Conservation (phyloP, 1,284 basidiomycete genomes). For the Cryptococcus depauperatus region DNA sequence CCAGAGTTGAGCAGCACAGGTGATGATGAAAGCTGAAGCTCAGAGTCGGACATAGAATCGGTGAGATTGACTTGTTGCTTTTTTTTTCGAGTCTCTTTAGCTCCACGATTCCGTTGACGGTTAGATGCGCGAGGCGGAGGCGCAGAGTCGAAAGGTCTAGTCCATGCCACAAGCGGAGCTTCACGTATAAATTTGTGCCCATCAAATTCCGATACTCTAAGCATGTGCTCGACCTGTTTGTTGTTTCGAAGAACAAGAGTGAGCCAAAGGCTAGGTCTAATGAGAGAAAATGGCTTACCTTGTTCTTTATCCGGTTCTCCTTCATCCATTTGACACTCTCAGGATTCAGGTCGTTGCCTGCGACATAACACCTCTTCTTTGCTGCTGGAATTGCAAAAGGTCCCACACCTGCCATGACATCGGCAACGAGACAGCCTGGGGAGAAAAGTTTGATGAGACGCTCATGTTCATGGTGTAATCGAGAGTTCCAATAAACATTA, state of each 20-base stretch:
- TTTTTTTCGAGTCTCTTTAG: slow-evolving; percentile 23
- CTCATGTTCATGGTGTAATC: slow-evolving; percentile 83
- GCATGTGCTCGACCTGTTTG: slow-evolving; percentile 59
- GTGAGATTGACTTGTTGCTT: slow-evolving; percentile 5
- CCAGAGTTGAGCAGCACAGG: too few species aligned
- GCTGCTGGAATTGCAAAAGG: slow-evolving; percentile 92
- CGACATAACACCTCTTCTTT: slow-evolving; percentile 75
- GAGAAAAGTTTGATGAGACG: slow-evolving; percentile 66
- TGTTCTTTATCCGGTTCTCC: slow-evolving; percentile 67
- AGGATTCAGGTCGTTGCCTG: slow-evolving; percentile 94
- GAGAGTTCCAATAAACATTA: slow-evolving; percentile 96
- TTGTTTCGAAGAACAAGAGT: neutral
- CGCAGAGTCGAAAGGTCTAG: slow-evolving; percentile 15
- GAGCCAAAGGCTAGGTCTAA: neutral
- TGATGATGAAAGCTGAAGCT: slow-evolving; percentile 3
- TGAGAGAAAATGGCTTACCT: slow-evolving; percentile 46
- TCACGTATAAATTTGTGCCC: slow-evolving; percentile 72
- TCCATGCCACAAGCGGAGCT: slow-evolving; percentile 52
- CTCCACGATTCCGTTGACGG: slow-evolving; percentile 12
- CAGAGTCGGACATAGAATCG: neutral
- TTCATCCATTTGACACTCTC: slow-evolving; percentile 68
- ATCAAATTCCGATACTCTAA: slow-evolving; percentile 68
- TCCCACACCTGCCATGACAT: slow-evolving; percentile 96
- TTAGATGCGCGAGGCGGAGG: neutral
- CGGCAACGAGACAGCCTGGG: slow-evolving; percentile 66